Evolutionary conservation across 768 basidiomycete genomes (phyloP).

Genomic region (Tulasnella sp.): DNA sequence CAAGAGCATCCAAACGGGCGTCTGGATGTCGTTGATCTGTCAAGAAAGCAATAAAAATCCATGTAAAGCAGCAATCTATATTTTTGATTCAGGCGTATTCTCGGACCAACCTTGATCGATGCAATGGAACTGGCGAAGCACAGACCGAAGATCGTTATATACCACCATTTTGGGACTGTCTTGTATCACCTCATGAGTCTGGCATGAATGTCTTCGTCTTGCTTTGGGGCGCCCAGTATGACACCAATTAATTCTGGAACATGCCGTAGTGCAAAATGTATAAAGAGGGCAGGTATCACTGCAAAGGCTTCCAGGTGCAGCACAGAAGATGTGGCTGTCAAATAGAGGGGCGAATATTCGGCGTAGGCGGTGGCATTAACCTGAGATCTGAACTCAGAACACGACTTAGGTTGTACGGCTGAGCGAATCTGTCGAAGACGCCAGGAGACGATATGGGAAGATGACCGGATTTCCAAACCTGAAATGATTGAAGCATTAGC

Average conservation of each 20-base stretch:
- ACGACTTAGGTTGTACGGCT: constrained; percentile 41
- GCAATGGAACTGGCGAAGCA: constrained; percentile 40
- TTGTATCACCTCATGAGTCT: constrained; percentile 48
- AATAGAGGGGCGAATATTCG: constrained; percentile 48
- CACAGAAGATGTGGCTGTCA: constrained; percentile 44
- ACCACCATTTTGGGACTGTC: constrained; percentile 45
- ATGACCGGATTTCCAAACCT: constrained; percentile 44
- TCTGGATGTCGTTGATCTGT: constrained; percentile 52
- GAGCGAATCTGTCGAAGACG: constrained; percentile 45
- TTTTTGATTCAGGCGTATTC: constrained; percentile 37
- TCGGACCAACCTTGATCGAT: constrained; percentile 39
- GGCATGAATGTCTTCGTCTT: constrained; percentile 48
- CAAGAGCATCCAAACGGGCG: constrained; percentile 49
- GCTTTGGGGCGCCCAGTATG: constrained; percentile 37
- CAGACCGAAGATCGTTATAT: constrained; percentile 40
- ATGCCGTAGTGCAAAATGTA: constrained; percentile 46
- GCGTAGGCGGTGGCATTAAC: constrained; percentile 45
- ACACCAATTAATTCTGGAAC: constrained; percentile 40
- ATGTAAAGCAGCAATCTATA: neutral
- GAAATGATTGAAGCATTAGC: neutral
- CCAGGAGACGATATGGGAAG: constrained; percentile 44
- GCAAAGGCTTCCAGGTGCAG: constrained; percentile 45
- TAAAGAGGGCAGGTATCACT: constrained; percentile 42
- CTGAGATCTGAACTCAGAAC: constrained; percentile 38
- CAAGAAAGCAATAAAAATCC: constrained; percentile 36